Base-by-base conservation (phyloP, 169 alveolate genomes). In the Plasmodium berghei region DNA sequence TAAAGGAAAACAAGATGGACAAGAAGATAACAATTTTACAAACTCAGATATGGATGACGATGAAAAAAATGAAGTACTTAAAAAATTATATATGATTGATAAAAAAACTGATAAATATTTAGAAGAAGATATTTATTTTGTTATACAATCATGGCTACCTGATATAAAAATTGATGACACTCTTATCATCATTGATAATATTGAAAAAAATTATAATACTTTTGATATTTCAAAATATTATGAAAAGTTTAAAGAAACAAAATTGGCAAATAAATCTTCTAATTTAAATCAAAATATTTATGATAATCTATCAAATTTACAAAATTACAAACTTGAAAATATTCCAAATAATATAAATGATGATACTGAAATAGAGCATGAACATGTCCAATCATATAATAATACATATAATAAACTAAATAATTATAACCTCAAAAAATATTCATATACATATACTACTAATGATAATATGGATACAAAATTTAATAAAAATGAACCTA, bases 161-260 rank as follows among this genome's bases (percentile, higher is more conserved):
- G 89, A 77, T 62, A 66, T 77, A 52, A 49, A 71, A 77, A 77
- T 77, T 63, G 89, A 77, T 52, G 89, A 77, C 46, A 77, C 89
- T 0, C 89, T 77, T 56, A 66, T 77, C 22, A 8, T 77, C 1
- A 77, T 77, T 10, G 89, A 77, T 45, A 77, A 66, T 58, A 70
- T 77, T 16, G 89, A 77, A 66, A 77, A 77, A 66, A 14, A 24
- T 52, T 77, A 77, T 58, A 77, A 77, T 45, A 62, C 52, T 18
- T 77, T 77, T 77, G 89, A 77, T 49, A 77, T 77, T 10, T 64
- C 73, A 16, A 77, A 64, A 64, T 77, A 77, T 77, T 70, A 77
- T 48, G 89, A 77, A n/a, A 48, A 77, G 34, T 77, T 77, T 52
- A 46, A 77, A 1, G 56, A 64, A 77, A n/a, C 58, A 34, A 77